Conservation (phyloP, 2,329 filamentous ascomycete genomes). For the Diplodia mutila region DNA sequence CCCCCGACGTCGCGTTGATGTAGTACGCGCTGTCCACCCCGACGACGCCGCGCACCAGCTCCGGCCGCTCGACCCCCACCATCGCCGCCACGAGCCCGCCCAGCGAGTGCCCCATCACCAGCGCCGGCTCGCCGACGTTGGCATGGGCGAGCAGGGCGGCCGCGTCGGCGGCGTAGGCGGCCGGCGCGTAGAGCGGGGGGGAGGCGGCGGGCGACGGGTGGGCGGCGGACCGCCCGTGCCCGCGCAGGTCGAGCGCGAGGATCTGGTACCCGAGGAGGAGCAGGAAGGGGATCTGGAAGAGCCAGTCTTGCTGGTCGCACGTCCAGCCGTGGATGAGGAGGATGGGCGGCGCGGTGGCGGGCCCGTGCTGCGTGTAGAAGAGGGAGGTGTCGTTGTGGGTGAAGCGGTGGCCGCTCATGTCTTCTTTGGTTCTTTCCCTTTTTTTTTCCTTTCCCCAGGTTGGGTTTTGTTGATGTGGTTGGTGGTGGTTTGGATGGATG, state of each 20-base stretch:
- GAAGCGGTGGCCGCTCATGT: slow-evolving; percentile 25
- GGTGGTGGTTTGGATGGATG: no score
- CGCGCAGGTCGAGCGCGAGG: slow-evolving; percentile 30
- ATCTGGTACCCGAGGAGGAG: slow-evolving; percentile 28
- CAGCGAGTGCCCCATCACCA: not conserved
- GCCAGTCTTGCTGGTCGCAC: slow-evolving; percentile 31
- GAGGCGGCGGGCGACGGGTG: not conserved
- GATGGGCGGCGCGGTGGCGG: slow-evolving; percentile 27
- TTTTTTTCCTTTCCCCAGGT: no score
- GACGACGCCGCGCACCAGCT: not conserved
- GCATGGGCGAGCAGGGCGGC: not conserved
- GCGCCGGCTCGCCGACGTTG: not conserved
- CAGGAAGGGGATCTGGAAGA: slow-evolving; percentile 30
- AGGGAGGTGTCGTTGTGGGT: slow-evolving; percentile 24
- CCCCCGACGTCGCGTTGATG: not conserved
- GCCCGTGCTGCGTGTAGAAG: slow-evolving; percentile 31
- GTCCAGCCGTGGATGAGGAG: slow-evolving; percentile 32
- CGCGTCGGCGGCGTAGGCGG: not conserved
- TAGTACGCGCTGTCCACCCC: not conserved
- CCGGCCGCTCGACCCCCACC: not conserved
- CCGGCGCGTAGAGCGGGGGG: not conserved
- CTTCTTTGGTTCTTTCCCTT: not conserved
- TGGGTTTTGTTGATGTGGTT: no score
- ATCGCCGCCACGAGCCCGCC: not conserved
- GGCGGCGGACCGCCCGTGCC: slow-evolving; percentile 29